Evolutionary conservation across 1,284 basidiomycete species (phyloP), one percentile per base, ranked within the genome.

Genomic region (Malassezia furfur): DNA sequence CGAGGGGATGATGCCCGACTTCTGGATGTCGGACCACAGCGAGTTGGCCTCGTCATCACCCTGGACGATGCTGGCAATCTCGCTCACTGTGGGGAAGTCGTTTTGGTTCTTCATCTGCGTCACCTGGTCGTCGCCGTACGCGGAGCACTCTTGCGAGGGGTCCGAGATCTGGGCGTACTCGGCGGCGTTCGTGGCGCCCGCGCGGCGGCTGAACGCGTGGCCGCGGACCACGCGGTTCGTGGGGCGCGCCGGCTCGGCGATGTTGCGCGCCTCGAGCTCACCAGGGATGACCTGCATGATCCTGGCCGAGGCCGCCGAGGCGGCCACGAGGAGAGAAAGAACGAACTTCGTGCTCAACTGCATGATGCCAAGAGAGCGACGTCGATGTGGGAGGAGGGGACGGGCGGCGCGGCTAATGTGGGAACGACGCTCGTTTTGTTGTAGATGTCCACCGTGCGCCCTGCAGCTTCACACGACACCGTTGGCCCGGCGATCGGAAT

Each of bases 41-140:
- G 51, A 40, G 11, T 61, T 50, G 3, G 78, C 79, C 25, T 69
- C 70, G 0, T 72, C 66, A 57, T 80, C 79, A 19, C 65, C 66
- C 0, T 66, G 36, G 2, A 77, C 64, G 37, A 79, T 69, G 43
- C 53, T 56, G 14, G 78, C 77, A 6, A 74, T 75, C 43, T 45
- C 10, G 3, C 45, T 32, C 10, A 10, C n/a, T 3, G 45, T 47
- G 5, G 45, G 45, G 31, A 32, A 47, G 30, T 32, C 28, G 1
- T 32, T 34, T 11, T 32, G n/a, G 4, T 32, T 19, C 45, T 47
- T 9, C 19, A 40, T 30, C 9, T 28, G 7, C 19, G 44, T 50
- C 10, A 66, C 59, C 48, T 17, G 49, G 15, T 38, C 14, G 30
- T 11, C 28, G 5, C 38, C 36, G 25, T 55, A 55, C 4, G 12